Evolutionary conservation across 2,329 filamentous ascomycete genomes (phyloP).

Genomic region (Blastomyces parvus): DNA sequence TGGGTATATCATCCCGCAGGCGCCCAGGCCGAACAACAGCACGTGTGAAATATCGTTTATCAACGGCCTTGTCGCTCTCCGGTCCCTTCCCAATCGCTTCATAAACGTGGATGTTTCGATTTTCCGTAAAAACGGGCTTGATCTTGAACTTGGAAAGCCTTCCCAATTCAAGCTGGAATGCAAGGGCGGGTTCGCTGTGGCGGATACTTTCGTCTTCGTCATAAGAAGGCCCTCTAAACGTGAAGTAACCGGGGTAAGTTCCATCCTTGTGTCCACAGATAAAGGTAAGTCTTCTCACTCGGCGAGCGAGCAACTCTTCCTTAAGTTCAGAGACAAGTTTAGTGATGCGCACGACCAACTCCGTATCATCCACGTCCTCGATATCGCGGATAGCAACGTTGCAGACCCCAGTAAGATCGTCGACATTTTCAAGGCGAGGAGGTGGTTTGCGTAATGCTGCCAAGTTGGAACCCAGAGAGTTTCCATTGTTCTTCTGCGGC

Average conservation of each 20-base stretch:
- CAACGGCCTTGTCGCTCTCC: conserved; percentile 61
- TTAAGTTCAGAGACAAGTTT: conserved; percentile 70
- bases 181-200: conserved; percentile 90
- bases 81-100: conserved; percentile 91
- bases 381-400: conserved; percentile 87
- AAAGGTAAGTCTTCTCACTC: conserved; percentile 85
- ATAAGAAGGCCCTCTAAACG: conserved; percentile 87
- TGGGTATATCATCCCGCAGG: conserved; percentile 92
- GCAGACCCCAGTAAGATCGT: conserved; percentile 81
- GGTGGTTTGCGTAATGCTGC: conserved; percentile 58
- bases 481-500: conserved; percentile 47
- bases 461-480: conserved; percentile 61
- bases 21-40: conserved; percentile 90
- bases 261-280: conserved; percentile 92
- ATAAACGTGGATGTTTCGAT: conserved; percentile 98
- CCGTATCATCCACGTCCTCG: conserved; percentile 71
- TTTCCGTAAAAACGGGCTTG: conserved; percentile 96
- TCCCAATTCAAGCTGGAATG: conserved; percentile 95
- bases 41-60: conserved; percentile 94
- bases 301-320: conserved; percentile 69
- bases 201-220: conserved; percentile 90
- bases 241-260: conserved; percentile 94
- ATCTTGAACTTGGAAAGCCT: conserved; percentile 96
- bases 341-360: conserved; percentile 66
- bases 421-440: conserved; percentile 49